phyloP scores from a whole-genome alignment of 176 grass and related monocot species.

The Oryza brachyantha region DNA sequence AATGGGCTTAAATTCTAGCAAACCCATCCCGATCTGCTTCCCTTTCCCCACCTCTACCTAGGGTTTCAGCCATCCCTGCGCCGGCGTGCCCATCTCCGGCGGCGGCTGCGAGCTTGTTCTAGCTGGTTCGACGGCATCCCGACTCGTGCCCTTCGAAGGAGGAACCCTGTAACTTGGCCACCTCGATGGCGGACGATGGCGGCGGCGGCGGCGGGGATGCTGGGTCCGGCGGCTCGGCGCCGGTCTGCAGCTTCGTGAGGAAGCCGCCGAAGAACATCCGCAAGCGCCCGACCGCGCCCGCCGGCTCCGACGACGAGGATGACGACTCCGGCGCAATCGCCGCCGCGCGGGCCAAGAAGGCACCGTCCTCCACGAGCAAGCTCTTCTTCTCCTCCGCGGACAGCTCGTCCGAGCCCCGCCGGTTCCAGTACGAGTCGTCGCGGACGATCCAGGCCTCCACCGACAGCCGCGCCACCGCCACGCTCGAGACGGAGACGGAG shows the following conservation, averaged over 20 bases:
- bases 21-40: not conserved
- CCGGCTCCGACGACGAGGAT: slow-evolving; percentile 53
- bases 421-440: slow-evolving; percentile 83
- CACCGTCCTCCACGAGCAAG: slow-evolving; percentile 33
- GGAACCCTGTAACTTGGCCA: not conserved
- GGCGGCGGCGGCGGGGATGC: not conserved
- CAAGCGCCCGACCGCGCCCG: slow-evolving; percentile 46
- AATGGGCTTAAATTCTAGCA: not conserved
- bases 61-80: too few relatives aligned
- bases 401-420: slow-evolving; percentile 22
- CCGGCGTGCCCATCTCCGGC: too few relatives aligned
- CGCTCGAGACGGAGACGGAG: slow-evolving; percentile 83
- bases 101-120: too few relatives aligned
- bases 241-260: slow-evolving; percentile 62
- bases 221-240: slow-evolving; percentile 29
- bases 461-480: slow-evolving; percentile 67
- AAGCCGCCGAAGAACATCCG: slow-evolving; percentile 80
- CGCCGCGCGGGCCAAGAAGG: slow-evolving; percentile 35
- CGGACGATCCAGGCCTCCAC: slow-evolving; percentile 70
- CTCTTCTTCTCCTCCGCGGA: slow-evolving; percentile 69
- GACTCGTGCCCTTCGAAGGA: not conserved
- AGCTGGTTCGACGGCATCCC: not conserved
- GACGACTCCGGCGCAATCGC: slow-evolving; percentile 37
- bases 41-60: not conserved
- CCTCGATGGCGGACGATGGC: slow-evolving; percentile 26